phyloP scores from a whole-genome alignment of 2,329 filamentous ascomycete genomes.

The Exophiala mesophila region DNA sequence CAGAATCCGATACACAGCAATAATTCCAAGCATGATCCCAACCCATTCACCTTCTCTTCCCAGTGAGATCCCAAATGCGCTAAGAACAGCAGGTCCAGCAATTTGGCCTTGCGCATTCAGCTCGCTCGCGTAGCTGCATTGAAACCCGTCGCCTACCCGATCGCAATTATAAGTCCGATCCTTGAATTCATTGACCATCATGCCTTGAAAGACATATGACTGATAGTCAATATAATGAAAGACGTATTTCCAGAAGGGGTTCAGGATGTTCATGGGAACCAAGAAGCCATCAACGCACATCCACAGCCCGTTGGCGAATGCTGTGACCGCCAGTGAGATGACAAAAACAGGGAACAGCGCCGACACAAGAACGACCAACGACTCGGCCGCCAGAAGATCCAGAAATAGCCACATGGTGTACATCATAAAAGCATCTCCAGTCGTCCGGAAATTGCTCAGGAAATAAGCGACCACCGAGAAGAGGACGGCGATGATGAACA shows the following conservation, averaged over 20 bases:
- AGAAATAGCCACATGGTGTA: conserved; percentile 84
- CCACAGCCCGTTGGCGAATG: conserved; percentile 85
- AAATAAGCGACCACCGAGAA: conserved; percentile 76
- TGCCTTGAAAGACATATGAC: conserved; percentile 78
- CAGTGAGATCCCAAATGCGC: conserved; percentile 63
- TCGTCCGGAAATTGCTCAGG: conserved; percentile 69
- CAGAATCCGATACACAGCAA: no score
- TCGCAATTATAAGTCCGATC: conserved; percentile 59
- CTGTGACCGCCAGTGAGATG: conserved; percentile 69
- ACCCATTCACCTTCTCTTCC: conserved; percentile 63
- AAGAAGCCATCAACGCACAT: conserved; percentile 83
- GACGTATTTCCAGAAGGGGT: conserved; percentile 75
- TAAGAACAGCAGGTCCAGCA: conserved; percentile 63
- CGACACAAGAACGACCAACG: conserved; percentile 71
- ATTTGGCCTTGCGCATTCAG: conserved; percentile 64
- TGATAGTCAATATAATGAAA: conserved; percentile 83
- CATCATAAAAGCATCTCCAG: conserved; percentile 63
- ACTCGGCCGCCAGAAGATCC: conserved; percentile 75
- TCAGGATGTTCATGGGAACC: conserved; percentile 66
- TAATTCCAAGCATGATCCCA: conserved; percentile 73
- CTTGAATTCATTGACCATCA: conserved; percentile 88
- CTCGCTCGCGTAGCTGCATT: conserved; percentile 66
- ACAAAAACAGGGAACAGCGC: conserved; percentile 75
- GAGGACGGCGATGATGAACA: conserved; percentile 70
- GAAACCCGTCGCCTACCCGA: conserved; percentile 42